Evolutionary conservation across 176 grass and related monocot species (phyloP), one percentile per base, ranked within the genome.

Genomic region (Secale cereale): DNA sequence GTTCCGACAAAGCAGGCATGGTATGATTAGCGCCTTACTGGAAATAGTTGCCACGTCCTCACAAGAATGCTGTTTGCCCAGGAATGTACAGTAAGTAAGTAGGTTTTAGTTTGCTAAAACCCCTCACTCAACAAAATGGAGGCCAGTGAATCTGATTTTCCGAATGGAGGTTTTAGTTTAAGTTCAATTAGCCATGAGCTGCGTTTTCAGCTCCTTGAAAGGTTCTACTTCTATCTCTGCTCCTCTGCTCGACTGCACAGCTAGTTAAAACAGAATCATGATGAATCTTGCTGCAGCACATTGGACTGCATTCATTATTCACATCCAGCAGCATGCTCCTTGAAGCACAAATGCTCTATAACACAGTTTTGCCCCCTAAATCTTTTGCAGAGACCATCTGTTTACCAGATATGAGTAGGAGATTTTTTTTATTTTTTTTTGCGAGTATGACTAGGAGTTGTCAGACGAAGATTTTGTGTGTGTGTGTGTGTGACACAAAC

Each of bases 171-270:
- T 66, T 31, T 31, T 30, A 65, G 15, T 65, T 30, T 65, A n/a
- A n/a, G n/a, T n/a, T n/a, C n/a, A n/a, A n/a, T 29, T 48, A 3
- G 29, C 27, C 60, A 29, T 19, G 8, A 19, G 6, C 27, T 36
- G 17, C 6, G 2, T 54, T 50, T 52, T 37, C 77, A 93, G 91
- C 29, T 66, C 29, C 64, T 35, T 67, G 29, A 35, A 68, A 68
- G 17, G 8, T 68, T 68, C 31, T 15, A 64, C 26, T 27, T 63
- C 1, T 27, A 64, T 64, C 27, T 64, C 26, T 29, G 26, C 12
- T 64, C 28, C 19, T 26, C 40, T 43, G 10, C 40, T 20, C n/a
- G n/a, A n/a, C n/a, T n/a, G n/a, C n/a, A n/a, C 46, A 75, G 45
- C 15, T 22, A 52, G 28, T 13, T 31, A 11, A 27, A 76, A 76